Base-by-base conservation (phyloP, 306 rosid genomes). In the Trifolium repens region DNA sequence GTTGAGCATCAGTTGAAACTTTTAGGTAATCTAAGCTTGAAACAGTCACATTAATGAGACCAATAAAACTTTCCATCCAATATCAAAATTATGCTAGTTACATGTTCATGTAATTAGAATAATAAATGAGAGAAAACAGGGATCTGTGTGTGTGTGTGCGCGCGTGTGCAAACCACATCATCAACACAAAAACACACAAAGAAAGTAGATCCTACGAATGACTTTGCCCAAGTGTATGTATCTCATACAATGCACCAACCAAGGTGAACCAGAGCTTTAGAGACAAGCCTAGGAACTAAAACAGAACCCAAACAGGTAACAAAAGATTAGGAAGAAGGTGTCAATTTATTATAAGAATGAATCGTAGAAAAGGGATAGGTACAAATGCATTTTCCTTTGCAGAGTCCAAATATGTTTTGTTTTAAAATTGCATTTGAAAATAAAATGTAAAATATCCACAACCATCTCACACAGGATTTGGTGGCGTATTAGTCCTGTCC, bases 1-100 rank as follows among this genome's bases (percentile, higher is more conserved):
- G 69, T 54, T 67, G n/a, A 69, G 76, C 49, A 75, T 88, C 75
- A 90, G 85, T 50, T 74, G 39, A 78, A 65, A 62, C 54, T 57
- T 61, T 42, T 58, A 46, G 55, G 73, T 40, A 40, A 6, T 83
- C 71, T 67, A 80, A 78, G 59, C 75, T 81, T 77, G 73, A 74
- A 84, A 70, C 43, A 64, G 43, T 46, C 69, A 78, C 53, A 67
- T 26, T 46, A 67, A 65, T n/a, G 26, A 58, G 34, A 49, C 53
- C 61, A 78, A 0, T 24, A 74, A 6, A 65, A 68, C 43, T 67
- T 69, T 32, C 35, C 43, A 69, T 63, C 53, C 44, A 47, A 77
- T 69, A 68, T 24, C 62, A 53, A 60, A 71, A 42, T 37, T 62
- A 66, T 58, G 58, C 40, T 63, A 35, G 68, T 15, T 13, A 61